Evolutionary conservation across 805 yeast genomes (phyloP).

Genomic region (Clavispora fructus): DNA sequence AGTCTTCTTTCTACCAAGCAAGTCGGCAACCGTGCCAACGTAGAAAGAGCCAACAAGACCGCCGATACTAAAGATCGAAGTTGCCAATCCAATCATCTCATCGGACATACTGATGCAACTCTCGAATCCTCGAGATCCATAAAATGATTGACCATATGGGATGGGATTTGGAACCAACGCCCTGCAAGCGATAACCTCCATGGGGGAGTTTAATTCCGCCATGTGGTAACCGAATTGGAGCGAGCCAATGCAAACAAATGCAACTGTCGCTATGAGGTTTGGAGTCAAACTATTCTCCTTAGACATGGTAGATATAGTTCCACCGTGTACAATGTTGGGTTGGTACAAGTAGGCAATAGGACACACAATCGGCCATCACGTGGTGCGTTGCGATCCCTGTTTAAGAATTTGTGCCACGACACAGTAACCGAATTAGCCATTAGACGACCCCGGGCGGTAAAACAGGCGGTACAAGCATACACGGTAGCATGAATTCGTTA

Average conservation of each 20-base stretch:
- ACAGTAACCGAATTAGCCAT: not conserved
- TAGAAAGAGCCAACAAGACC: constrained; percentile 71
- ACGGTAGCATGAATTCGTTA: not conserved
- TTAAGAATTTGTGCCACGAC: not conserved
- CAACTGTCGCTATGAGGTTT: constrained; percentile 39
- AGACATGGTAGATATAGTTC: not conserved
- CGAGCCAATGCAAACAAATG: constrained; percentile 69
- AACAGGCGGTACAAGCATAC: not conserved
- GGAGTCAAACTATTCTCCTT: constrained; percentile 12
- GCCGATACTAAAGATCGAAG: constrained; percentile 78
- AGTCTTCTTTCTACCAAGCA: constrained; percentile 56
- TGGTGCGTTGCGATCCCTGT: not conserved
- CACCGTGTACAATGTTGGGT: not conserved
- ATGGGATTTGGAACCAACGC: constrained; percentile 23
- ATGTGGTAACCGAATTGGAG: constrained; percentile 92
- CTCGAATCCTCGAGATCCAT: constrained; percentile 32
- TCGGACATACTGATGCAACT: constrained; percentile 57
- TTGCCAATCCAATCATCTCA: constrained; percentile 62
- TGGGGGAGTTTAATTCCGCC: constrained; percentile 92
- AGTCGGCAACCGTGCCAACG: constrained; percentile 62
- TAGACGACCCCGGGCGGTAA: too few relatives aligned
- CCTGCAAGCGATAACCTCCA: constrained; percentile 58
- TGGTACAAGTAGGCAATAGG: not conserved
- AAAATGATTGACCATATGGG: constrained; percentile 34
- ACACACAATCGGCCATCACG: not conserved